Evolutionary conservation across 768 basidiomycete genomes (phyloP).

Genomic region (Suillus placidus): DNA sequence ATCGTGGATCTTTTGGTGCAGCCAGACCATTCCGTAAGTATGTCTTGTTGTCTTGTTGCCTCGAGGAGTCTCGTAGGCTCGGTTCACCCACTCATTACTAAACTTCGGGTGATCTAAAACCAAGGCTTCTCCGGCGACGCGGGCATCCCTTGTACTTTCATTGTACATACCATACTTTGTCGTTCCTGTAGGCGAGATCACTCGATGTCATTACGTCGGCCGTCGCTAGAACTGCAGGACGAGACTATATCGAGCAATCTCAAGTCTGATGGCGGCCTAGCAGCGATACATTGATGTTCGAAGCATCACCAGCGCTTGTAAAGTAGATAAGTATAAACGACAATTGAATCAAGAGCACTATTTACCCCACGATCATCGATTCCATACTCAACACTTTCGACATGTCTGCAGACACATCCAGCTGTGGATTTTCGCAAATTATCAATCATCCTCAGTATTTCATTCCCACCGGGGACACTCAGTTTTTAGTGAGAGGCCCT

Average conservation of each 20-base stretch:
- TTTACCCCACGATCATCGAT: background rate
- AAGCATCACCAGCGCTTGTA: conserved; percentile 4
- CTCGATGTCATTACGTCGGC: background rate
- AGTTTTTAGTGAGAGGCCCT: conserved; percentile 49
- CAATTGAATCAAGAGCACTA: background rate
- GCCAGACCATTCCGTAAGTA: background rate
- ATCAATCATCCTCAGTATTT: conserved; percentile 45
- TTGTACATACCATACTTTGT: background rate
- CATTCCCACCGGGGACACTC: conserved; percentile 54
- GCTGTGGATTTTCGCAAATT: conserved; percentile 20
- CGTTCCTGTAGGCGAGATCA: background rate
- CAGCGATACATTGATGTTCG: background rate
- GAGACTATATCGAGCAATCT: background rate
- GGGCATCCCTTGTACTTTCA: background rate
- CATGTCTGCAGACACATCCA: background rate
- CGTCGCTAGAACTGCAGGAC: background rate
- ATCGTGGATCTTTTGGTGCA: background rate
- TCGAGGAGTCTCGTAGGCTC: conserved; percentile 2
- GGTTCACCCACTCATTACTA: background rate
- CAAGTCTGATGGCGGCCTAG: background rate
- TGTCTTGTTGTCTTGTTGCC: background rate
- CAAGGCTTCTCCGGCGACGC: background rate
- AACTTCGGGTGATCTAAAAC: no score
- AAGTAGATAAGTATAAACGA: background rate
- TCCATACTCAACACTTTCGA: background rate